These are phyloP conservation scores for Verticillium tricorpus DNA, from an alignment of 2,329 filamentous ascomycete genomes.

Conservation along the genomic window DNA sequence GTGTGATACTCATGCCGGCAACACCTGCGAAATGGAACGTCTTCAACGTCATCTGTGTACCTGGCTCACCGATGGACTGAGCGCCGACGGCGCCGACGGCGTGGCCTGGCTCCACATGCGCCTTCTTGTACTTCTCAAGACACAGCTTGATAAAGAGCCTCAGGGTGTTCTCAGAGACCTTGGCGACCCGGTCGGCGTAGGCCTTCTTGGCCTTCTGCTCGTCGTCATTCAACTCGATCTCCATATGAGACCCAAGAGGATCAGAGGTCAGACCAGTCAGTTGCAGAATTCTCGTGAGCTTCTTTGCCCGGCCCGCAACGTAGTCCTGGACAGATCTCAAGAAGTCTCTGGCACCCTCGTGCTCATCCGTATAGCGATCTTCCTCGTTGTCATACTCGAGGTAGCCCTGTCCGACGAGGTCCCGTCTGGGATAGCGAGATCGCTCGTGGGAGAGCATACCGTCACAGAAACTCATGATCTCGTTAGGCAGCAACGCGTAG, in stretches of 20 bases:
- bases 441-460: conserved; percentile 65
- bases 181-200: conserved; percentile 68
- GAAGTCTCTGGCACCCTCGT: conserved; percentile 80
- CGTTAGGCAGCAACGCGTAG: conserved; percentile 64
- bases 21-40: conserved; percentile 99
- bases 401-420: conserved; percentile 55
- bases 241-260: conserved; percentile 20
- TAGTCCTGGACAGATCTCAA: conserved; percentile 73
- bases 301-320: conserved; percentile 57
- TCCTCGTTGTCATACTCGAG: conserved; percentile 68
- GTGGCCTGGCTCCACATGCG: conserved; percentile 89
- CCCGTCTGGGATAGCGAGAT: conserved; percentile 55
- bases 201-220: conserved; percentile 27
- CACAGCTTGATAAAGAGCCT: conserved; percentile 75
- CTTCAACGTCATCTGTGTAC: conserved; percentile 98
- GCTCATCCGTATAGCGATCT: conserved; percentile 67
- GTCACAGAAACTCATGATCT: conserved; percentile 66
- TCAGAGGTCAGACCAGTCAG: conserved; percentile 13
- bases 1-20: conserved; percentile 97
- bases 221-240: conserved; percentile 5
- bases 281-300: conserved; percentile 33
- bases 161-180: conserved; percentile 73
- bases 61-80: conserved; percentile 96
- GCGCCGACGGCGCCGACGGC: conserved; percentile 94
- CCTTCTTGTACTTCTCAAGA: conserved; percentile 83